Conservation (phyloP, 1,139 yeast species). For the Yamadazyma pseudoaaseri region DNA sequence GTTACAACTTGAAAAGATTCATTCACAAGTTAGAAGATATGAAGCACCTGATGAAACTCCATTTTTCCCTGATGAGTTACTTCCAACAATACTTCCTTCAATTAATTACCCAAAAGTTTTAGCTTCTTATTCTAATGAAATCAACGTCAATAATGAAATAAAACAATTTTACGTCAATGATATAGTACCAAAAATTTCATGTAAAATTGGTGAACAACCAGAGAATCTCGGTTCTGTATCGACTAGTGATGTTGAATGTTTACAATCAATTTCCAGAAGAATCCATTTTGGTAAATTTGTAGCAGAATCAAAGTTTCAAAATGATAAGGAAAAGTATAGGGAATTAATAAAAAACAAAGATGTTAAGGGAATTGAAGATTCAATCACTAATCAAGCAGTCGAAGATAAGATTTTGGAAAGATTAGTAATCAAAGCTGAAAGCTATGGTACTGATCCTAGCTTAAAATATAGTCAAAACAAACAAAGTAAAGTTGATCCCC, state of each 20-base stretch:
- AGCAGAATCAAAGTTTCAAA: slow-evolving; percentile 87
- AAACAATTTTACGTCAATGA: slow-evolving; percentile 63
- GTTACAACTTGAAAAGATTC: slow-evolving; percentile 71
- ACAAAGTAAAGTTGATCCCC: slow-evolving; percentile 79
- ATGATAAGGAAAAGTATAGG: slow-evolving; percentile 63
- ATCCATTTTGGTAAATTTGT: slow-evolving; percentile 97
- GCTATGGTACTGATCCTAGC: slow-evolving; percentile 87
- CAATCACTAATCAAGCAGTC: slow-evolving; percentile 84
- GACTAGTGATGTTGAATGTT: slow-evolving; percentile 76
- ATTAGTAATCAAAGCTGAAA: slow-evolving; percentile 73
- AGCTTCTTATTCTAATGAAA: slow-evolving; percentile 69
- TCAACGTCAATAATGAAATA: slow-evolving; percentile 74
- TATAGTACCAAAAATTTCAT: slow-evolving; percentile 74
- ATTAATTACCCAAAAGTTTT: slow-evolving; percentile 76
- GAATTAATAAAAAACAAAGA: slow-evolving; percentile 66
- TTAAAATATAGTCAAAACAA: slow-evolving; percentile 64
- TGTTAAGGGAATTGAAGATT: slow-evolving; percentile 67
- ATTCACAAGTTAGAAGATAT: slow-evolving; percentile 83
- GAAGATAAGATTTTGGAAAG: slow-evolving; percentile 82
- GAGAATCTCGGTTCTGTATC: slow-evolving; percentile 91
- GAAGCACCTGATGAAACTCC: slow-evolving; percentile 97
- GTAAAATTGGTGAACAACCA: slow-evolving; percentile 67
- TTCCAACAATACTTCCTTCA: slow-evolving; percentile 72
- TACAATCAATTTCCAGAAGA: slow-evolving; percentile 89
- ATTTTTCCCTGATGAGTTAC: slow-evolving; percentile 70